These are phyloP conservation scores for Helichrysum umbraculigerum DNA, from an alignment of 129 eudicot genomes.

Conservation along the genomic window DNA sequence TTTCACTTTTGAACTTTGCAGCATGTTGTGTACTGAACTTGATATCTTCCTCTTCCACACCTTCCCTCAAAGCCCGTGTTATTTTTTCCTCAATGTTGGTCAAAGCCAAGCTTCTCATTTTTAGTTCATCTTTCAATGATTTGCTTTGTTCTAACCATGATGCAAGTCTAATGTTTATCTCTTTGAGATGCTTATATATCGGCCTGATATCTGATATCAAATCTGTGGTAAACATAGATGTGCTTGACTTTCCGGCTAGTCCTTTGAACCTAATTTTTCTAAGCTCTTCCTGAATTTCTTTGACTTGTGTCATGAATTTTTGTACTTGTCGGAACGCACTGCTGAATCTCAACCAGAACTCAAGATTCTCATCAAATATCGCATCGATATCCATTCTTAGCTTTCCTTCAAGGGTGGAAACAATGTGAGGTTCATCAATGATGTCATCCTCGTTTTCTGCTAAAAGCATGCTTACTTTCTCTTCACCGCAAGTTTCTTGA, in stretches of 20 bases:
- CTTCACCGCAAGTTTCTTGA: constrained; percentile 38
- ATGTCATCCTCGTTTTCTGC: constrained; percentile 31
- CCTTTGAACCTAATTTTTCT: constrained; percentile 37
- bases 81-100: constrained; percentile 63
- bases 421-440: constrained; percentile 30
- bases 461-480: constrained; percentile 19
- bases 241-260: constrained; percentile 40
- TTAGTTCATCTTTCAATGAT: constrained; percentile 60
- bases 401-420: constrained; percentile 60
- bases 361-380: constrained; percentile 67
- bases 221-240: constrained; percentile 33
- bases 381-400: constrained; percentile 60
- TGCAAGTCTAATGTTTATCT: constrained; percentile 53
- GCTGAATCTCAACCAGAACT: constrained; percentile 79
- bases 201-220: constrained; percentile 56
- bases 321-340: constrained; percentile 58
- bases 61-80: constrained; percentile 50
- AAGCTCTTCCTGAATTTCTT: constrained; percentile 52
- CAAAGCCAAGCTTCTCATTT: constrained; percentile 45
- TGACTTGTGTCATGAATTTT: constrained; percentile 53
- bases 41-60: constrained; percentile 62
- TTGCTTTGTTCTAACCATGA: constrained; percentile 68
- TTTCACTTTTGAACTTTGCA: constrained; percentile 84
- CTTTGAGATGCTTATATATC: constrained; percentile 58
- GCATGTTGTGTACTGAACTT: constrained; percentile 74